Conservation (phyloP, 2,329 filamentous ascomycete genomes). For the Chaetomium strumarium region DNA sequence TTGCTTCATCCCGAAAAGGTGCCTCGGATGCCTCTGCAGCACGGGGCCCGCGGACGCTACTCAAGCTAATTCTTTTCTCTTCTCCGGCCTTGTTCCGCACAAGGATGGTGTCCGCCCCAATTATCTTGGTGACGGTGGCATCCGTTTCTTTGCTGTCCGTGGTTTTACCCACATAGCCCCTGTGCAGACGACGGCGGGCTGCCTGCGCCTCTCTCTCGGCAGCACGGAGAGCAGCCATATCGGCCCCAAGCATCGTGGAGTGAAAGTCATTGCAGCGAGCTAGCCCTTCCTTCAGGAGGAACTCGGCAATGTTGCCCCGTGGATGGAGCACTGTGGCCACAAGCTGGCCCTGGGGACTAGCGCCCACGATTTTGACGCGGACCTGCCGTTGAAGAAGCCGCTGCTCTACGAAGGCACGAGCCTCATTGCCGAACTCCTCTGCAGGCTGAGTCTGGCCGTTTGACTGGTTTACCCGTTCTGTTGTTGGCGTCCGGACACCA, state of each 20-base stretch:
- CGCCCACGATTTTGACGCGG: constrained; percentile 74
- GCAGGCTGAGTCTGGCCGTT: constrained; percentile 76
- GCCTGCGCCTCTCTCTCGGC: constrained; percentile 83
- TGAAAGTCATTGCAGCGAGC: constrained; percentile 94
- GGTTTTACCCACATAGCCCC: constrained; percentile 68
- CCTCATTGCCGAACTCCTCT: constrained; percentile 86
- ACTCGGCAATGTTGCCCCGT: constrained; percentile 85
- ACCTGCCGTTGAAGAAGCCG: constrained; percentile 82
- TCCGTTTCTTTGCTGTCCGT: constrained; percentile 62
- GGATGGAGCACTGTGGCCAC: constrained; percentile 84
- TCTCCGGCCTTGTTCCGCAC: constrained; percentile 76
- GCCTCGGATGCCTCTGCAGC: constrained; percentile 78
- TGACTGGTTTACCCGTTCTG: constrained; percentile 72
- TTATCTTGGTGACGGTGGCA: constrained; percentile 75
- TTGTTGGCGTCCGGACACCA: constrained; percentile 83
- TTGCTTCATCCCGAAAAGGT: constrained; percentile 86
- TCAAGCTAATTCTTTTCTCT: constrained; percentile 87
- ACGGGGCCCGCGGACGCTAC: constrained; percentile 91
- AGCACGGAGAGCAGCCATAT: constrained; percentile 79
- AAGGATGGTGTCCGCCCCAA: constrained; percentile 84
- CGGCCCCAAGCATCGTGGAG: constrained; percentile 80
- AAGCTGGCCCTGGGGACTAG: constrained; percentile 87
- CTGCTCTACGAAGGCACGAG: constrained; percentile 78
- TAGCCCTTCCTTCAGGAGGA: constrained; percentile 81
- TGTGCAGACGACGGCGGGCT: constrained; percentile 72